phyloP scores from a whole-genome alignment of 2,329 filamentous ascomycete genomes.

The Corinectria fuckeliana region DNA sequence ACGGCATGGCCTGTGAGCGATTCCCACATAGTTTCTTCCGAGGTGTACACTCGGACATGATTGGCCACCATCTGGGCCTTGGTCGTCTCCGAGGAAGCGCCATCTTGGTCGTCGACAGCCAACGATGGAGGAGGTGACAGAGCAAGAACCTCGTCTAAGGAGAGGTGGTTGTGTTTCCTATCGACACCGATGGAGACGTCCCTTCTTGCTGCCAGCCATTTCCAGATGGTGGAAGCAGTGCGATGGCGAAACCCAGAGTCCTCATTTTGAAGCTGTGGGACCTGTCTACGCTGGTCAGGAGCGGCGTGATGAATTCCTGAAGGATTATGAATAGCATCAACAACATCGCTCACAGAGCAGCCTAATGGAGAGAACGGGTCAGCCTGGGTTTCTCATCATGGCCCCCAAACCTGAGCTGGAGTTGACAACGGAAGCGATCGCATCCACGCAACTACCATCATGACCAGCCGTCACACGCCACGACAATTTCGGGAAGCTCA shows the following conservation, averaged over 20 bases:
- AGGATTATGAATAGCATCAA: slow-evolving; percentile 42
- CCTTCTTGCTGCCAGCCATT: slow-evolving; percentile 43
- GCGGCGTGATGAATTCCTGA: slow-evolving; percentile 24
- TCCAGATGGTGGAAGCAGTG: slow-evolving; percentile 44
- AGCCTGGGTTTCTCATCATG: slow-evolving; percentile 5
- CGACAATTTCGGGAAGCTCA: not conserved
- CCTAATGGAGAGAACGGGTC: slow-evolving; percentile 31
- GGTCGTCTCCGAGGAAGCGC: not conserved
- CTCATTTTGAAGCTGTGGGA: slow-evolving; percentile 16
- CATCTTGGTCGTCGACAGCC: slow-evolving; percentile 7
- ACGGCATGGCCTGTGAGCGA: slow-evolving; percentile 64
- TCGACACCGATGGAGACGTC: slow-evolving; percentile 46
- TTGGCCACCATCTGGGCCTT: not conserved
- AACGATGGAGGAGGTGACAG: slow-evolving; percentile 20
- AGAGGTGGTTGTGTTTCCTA: slow-evolving; percentile 47
- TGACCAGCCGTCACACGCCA: not conserved
- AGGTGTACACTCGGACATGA: slow-evolving; percentile 51
- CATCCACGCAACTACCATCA: not conserved
- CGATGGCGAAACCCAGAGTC: slow-evolving; percentile 31
- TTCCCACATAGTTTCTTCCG: slow-evolving; percentile 65
- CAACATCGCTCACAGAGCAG: slow-evolving; percentile 41
- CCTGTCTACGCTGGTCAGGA: not conserved
- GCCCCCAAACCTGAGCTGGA: not conserved
- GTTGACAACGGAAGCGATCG: not conserved
- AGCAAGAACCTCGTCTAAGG: slow-evolving; percentile 43